Percentiles rank a stretch among this genome's conserved stretches.
phyloP scores from a whole-genome alignment of 768 basidiomycete species.

The Mycena leptocephala region DNA sequence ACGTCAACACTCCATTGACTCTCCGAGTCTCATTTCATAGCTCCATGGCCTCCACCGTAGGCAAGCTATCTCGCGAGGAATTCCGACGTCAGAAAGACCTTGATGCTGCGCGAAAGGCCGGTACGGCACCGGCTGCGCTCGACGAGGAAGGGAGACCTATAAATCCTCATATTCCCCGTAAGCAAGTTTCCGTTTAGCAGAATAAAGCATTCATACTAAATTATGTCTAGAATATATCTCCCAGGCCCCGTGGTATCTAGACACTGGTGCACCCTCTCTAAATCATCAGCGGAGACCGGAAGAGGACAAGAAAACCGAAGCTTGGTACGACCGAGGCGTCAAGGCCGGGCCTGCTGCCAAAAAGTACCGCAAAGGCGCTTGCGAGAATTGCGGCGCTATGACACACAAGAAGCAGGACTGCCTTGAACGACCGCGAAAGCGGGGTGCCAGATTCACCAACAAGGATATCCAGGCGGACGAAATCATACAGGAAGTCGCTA shows the following conservation, averaged over 20 bases:
- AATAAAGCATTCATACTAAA: constrained; percentile 9
- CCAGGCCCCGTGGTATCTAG: constrained; percentile 98
- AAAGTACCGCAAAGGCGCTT: constrained; percentile 98
- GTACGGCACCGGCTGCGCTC: constrained; percentile 95
- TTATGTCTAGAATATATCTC: constrained; percentile 90
- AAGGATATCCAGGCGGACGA: constrained; percentile 95
- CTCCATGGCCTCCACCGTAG: constrained; percentile 55
- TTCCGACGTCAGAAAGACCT: constrained; percentile 97
- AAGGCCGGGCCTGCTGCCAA: constrained; percentile 93
- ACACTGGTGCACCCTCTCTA: constrained; percentile 93
- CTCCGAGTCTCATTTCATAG: too few relatives aligned
- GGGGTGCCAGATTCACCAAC: constrained; percentile 94
- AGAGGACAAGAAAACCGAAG: constrained; percentile 81
- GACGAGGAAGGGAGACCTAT: constrained; percentile 97
- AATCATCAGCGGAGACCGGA: constrained; percentile 93
- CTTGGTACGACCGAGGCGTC: constrained; percentile 93
- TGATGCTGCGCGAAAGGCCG: constrained; percentile 98
- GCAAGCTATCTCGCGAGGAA: constrained; percentile 95
- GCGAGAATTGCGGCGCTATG: constrained; percentile 99
- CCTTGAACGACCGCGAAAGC: constrained; percentile 95
- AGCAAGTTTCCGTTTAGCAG: constrained; percentile 41
- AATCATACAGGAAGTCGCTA: constrained; percentile 83
- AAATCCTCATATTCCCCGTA: constrained; percentile 99
- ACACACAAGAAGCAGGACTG: constrained; percentile 94
- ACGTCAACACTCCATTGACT: constrained; percentile 2